These are phyloP conservation scores for Cordyceps cicadae DNA, from an alignment of 2,329 filamentous ascomycete species.

Conservation along the genomic window DNA sequence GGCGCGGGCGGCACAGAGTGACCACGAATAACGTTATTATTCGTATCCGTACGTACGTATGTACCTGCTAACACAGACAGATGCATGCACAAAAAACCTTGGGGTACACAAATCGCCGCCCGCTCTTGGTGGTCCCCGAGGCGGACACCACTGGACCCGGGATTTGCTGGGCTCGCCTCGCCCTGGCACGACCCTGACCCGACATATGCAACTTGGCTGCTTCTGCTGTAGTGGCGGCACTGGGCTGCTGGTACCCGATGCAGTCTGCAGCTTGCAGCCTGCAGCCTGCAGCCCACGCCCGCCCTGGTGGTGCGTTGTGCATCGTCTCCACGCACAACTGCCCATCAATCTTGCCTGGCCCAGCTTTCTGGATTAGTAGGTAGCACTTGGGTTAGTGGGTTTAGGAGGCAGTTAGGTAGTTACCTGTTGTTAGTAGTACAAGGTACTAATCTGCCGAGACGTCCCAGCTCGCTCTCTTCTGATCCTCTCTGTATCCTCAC, in stretches of 20 bases:
- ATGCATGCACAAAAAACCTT: too few species aligned
- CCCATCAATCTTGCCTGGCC: background rate
- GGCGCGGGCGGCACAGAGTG: background rate
- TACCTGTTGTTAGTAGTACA: too few species aligned
- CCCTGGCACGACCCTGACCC: background rate
- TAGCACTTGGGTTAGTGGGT: too few species aligned
- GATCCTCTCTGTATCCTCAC: background rate
- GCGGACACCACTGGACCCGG: too few species aligned
- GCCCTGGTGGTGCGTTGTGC: background rate
- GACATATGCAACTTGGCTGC: too few species aligned
- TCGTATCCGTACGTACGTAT: too few species aligned
- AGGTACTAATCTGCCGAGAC: background rate
- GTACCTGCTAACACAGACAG: too few species aligned
- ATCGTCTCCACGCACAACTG: background rate
- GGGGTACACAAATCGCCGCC: too few species aligned
- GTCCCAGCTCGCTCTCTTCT: background rate
- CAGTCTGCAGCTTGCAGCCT: background rate
- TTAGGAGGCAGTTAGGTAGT: too few species aligned
- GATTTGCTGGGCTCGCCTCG: background rate
- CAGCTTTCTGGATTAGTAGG: background rate
- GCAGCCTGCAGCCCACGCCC: background rate
- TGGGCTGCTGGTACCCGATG: background rate
- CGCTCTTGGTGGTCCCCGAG: too few species aligned
- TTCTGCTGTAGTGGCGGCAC: background rate
- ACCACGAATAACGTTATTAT: too few species aligned